Percentiles rank a stretch among this genome's conserved stretches.
phyloP scores from a whole-genome alignment of 805 yeast species.

The Scheffersomyces coipomensis region DNA sequence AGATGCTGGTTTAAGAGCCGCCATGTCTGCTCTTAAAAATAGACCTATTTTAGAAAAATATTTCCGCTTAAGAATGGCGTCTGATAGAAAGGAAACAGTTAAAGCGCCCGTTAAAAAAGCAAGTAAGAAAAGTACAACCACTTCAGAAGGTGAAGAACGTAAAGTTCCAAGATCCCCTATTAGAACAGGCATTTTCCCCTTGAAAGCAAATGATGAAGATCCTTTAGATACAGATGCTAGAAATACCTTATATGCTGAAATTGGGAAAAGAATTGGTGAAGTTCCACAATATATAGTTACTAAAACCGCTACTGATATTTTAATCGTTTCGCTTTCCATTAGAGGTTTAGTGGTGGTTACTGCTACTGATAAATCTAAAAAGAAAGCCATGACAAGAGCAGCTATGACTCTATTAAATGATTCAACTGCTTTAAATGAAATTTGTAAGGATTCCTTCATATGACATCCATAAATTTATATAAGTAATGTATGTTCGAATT shows the following conservation, averaged over 20 bases:
- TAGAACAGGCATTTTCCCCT: constrained; percentile 20
- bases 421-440: constrained; percentile 8
- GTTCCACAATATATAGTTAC: constrained; percentile 32
- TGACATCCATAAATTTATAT: too few species aligned
- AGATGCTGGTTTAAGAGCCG: constrained; percentile 83
- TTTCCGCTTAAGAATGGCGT: constrained; percentile 45
- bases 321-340: constrained; percentile 27
- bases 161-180: constrained; percentile 8
- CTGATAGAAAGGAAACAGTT: constrained; percentile 16
- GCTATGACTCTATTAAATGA: constrained; percentile 35
- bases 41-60: constrained; percentile 61
- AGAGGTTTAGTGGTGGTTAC: constrained; percentile 26
- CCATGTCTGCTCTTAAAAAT: constrained; percentile 71
- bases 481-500: too few species aligned
- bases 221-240: constrained; percentile 34
- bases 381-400: constrained; percentile 39
- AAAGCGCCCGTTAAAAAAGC: constrained; percentile 5
- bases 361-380: constrained; percentile 35
- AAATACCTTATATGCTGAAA: constrained; percentile 37
- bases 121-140: constrained; percentile 1
- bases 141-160: constrained; percentile 1
- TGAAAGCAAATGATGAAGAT: constrained; percentile 19
- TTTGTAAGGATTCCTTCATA: constrained; percentile 4
- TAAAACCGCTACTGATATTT: constrained; percentile 19
- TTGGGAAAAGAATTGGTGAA: constrained; percentile 33